These are phyloP conservation scores for Insectozyma bohioensis DNA, from an alignment of 1,139 yeast genomes.

Conservation along the genomic window DNA sequence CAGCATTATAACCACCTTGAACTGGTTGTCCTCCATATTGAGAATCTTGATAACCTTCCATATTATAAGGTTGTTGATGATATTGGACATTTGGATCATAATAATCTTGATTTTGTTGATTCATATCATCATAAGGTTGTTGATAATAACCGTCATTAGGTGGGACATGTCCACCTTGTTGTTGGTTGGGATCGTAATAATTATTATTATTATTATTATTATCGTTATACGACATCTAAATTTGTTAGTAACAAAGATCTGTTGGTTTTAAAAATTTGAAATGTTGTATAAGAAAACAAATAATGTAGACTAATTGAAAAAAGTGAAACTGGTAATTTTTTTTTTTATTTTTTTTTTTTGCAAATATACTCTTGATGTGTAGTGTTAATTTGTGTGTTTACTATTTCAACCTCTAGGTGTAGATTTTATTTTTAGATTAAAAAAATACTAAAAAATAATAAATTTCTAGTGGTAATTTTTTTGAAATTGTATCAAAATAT, in stretches of 20 bases:
- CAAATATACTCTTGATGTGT: too few species aligned
- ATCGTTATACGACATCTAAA: constrained; percentile 53
- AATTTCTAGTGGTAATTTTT: too few species aligned
- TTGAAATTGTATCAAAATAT: too few species aligned
- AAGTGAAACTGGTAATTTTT: too few species aligned
- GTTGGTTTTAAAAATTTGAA: too few species aligned
- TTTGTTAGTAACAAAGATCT: constrained; percentile 23
- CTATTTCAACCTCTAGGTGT: too few species aligned
- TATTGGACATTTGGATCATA: constrained; percentile 51
- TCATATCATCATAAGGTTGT: constrained; percentile 43
- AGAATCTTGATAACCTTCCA: constrained; percentile 47
- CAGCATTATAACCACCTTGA: constrained; percentile 44
- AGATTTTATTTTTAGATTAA: too few species aligned
- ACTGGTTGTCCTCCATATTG: constrained; percentile 19
- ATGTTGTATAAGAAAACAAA: too few species aligned
- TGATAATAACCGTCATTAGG: constrained; percentile 47
- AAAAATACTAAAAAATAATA: too few species aligned
- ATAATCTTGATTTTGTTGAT: constrained; percentile 35
- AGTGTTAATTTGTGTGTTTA: too few species aligned
- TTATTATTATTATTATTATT: constrained; percentile 48
- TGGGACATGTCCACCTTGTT: constrained; percentile 24
- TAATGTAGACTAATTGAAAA: too few species aligned
- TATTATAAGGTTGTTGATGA: constrained; percentile 50
- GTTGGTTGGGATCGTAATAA: constrained; percentile 49
- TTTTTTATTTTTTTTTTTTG: too few species aligned